Evolutionary conservation across 164 flowering plant species (phyloP).

Genomic region (Protea cynaroides): DNA sequence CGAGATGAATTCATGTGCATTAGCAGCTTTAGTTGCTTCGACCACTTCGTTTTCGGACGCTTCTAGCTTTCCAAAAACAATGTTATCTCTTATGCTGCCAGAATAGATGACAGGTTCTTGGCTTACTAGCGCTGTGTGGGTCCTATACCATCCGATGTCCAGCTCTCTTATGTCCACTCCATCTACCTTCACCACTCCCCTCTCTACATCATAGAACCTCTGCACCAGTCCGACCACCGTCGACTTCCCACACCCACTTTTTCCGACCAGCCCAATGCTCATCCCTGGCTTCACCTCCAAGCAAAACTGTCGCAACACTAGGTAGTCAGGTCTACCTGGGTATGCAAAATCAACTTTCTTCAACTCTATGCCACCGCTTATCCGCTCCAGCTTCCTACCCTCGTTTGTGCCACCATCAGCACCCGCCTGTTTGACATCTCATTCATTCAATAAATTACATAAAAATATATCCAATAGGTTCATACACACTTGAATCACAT

Average conservation of each 20-base stretch:
- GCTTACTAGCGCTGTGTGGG: conserved; percentile 67
- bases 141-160: conserved; percentile 67
- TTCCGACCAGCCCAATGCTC: conserved; percentile 78
- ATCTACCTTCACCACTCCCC: conserved; percentile 64
- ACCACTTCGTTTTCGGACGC: conserved; percentile 76
- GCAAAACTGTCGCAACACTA: conserved; percentile 49
- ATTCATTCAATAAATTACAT: too few relatives aligned
- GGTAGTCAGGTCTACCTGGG: conserved; percentile 55
- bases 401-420: conserved; percentile 13
- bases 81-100: conserved; percentile 76
- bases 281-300: conserved; percentile 72
- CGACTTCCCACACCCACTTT: conserved; percentile 95
- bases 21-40: conserved; percentile 85
- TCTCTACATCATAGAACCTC: conserved; percentile 71
- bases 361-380: conserved; percentile 64
- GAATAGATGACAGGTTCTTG: conserved; percentile 85
- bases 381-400: conserved; percentile 35
- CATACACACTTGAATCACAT: too few relatives aligned
- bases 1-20: conserved; percentile 93
- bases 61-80: conserved; percentile 63
- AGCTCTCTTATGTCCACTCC: conserved; percentile 67
- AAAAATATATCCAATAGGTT: too few relatives aligned
- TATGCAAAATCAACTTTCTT: conserved; percentile 72
- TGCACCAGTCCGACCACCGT: conserved; percentile 75
- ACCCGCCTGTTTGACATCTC: conserved; percentile 18